phyloP scores from a whole-genome alignment of 2,329 filamentous ascomycete species.

The Plenodomus biglobosus region DNA sequence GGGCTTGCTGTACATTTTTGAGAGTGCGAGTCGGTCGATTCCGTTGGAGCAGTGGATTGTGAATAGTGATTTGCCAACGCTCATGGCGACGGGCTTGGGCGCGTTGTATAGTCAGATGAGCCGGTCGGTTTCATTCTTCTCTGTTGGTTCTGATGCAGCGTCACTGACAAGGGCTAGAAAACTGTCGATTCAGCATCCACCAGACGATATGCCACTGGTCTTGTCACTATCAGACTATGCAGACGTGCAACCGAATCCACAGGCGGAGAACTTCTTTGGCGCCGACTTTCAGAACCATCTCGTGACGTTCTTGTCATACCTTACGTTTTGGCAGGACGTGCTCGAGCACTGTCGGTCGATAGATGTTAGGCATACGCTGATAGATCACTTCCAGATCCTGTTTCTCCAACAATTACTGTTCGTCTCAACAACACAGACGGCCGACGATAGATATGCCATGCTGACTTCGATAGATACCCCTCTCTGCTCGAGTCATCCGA shows the following conservation, averaged over 20 bases:
- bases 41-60: conserved; percentile 94
- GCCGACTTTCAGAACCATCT: conserved; percentile 81
- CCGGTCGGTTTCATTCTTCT: conserved; percentile 46
- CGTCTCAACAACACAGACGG: conserved; percentile 33
- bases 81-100: conserved; percentile 95
- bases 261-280: conserved; percentile 71
- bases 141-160: background rate
- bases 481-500: conserved; percentile 96
- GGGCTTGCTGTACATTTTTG: conserved; percentile 91
- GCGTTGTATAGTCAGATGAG: conserved; percentile 71
- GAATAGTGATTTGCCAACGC: conserved; percentile 90
- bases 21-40: conserved; percentile 81
- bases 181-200: conserved; percentile 75
- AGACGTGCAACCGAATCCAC: conserved; percentile 66
- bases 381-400: conserved; percentile 96
- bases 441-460: background rate
- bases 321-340: conserved; percentile 98
- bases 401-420: conserved; percentile 93
- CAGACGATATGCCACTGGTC: conserved; percentile 76
- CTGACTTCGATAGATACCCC: conserved; percentile 67
- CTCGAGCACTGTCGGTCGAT: conserved; percentile 90
- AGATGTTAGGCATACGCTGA: conserved; percentile 87
- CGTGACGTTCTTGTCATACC: conserved; percentile 89
- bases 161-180: conserved; percentile 56
- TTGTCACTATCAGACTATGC: conserved; percentile 87